Percentiles rank a stretch among this genome's conserved stretches.
phyloP scores from a whole-genome alignment of 192 early-diverging fungal genomes.

The Backusella morwellensis region DNA sequence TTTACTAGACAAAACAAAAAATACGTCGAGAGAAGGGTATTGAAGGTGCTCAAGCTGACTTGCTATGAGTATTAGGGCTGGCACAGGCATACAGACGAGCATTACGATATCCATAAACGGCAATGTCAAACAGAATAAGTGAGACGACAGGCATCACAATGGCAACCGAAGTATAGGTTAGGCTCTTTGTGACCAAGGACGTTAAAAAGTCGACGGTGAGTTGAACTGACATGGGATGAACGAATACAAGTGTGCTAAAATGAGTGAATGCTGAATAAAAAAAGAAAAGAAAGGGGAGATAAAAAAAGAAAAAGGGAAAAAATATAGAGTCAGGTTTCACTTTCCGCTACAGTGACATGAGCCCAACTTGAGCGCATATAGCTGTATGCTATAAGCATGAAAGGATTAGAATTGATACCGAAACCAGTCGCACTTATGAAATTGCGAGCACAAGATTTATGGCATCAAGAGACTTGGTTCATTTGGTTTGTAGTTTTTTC shows the following conservation, averaged over 20 bases:
- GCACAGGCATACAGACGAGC: not conserved
- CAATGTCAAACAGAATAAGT: not conserved
- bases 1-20: not conserved
- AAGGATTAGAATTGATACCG: too few relatives aligned
- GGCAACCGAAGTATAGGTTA: not conserved
- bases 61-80: not conserved
- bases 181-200: not conserved
- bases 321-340: not conserved
- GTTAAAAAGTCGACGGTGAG: not conserved
- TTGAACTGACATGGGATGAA: not conserved
- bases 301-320: not conserved
- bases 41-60: not conserved
- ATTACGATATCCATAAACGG: not conserved
- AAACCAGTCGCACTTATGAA: too few relatives aligned
- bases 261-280: not conserved
- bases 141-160: not conserved
- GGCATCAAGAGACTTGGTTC: too few relatives aligned
- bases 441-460: too few relatives aligned
- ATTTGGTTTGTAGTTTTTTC: too few relatives aligned
- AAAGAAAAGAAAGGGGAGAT: not conserved
- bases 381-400: too few relatives aligned
- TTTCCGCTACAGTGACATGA: not conserved
- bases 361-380: too few relatives aligned
- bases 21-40: not conserved
- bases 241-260: not conserved